A percentile compares a stretch with the other conserved stretches of the same genome.
These are phyloP conservation scores for Adiantum capillusveneris DNA, from an alignment of 75 land plant genomes.

Conservation along the genomic window DNA sequence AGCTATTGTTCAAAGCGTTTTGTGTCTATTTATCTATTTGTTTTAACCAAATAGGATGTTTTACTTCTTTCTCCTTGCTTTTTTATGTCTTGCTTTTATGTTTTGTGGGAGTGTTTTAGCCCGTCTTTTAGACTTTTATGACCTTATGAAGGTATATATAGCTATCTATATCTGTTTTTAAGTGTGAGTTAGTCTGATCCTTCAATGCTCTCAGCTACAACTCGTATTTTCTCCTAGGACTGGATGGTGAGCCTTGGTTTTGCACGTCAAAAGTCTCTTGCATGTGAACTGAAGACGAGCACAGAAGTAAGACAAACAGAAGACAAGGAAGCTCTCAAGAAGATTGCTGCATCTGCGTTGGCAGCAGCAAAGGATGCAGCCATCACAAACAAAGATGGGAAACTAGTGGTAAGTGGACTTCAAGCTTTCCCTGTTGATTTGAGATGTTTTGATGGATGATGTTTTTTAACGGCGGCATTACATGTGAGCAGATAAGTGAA, in stretches of 20 bases:
- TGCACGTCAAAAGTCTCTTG: constrained; percentile 17
- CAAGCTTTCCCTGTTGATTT: neutral
- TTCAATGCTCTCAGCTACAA: too few species aligned
- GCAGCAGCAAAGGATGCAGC: constrained; percentile 52
- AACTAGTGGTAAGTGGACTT: constrained; percentile 42
- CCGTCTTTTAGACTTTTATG: too few species aligned
- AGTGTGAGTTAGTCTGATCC: too few species aligned
- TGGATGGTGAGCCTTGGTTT: constrained; percentile 58
- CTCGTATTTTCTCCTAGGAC: too few species aligned
- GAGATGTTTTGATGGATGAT: neutral
- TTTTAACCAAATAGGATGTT: too few species aligned
- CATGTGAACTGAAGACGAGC: constrained; percentile 6
- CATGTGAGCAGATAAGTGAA: constrained; percentile 49
- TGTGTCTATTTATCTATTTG: too few species aligned
- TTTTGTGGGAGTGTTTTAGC: too few species aligned
- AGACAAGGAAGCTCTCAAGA: constrained; percentile 40
- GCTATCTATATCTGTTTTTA: too few species aligned
- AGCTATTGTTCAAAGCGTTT: too few species aligned
- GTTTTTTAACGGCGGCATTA: neutral
- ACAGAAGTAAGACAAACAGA: constrained; percentile 2
- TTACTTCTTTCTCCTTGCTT: too few species aligned
- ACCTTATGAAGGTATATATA: too few species aligned
- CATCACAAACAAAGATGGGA: constrained; percentile 35
- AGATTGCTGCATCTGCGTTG: constrained; percentile 67
- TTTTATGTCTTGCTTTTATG: too few species aligned